Evolutionary conservation across 1,284 basidiomycete species (phyloP).

Genomic region (Butyriboletus appendiculatus): DNA sequence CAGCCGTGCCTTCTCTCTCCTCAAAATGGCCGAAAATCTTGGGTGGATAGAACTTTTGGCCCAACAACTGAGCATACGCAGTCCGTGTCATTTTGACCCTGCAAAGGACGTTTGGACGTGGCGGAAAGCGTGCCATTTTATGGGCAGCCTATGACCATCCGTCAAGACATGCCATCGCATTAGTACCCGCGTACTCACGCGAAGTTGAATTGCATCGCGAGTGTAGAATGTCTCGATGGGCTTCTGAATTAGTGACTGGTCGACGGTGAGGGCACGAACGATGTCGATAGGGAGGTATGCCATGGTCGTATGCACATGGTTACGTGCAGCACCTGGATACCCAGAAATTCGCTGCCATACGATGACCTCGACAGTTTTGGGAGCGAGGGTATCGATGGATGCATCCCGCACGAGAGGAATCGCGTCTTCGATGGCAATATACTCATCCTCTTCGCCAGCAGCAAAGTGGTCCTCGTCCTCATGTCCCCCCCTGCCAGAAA

Average conservation of each 20-base stretch:
- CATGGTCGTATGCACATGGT: slow-evolving; percentile 80
- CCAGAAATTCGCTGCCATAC: slow-evolving; percentile 70
- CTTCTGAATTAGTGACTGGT: slow-evolving; percentile 78
- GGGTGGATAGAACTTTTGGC: slow-evolving; percentile 92
- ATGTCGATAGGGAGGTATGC: slow-evolving; percentile 81
- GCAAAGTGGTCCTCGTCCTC: slow-evolving; percentile 51
- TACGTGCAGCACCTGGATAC: slow-evolving; percentile 70
- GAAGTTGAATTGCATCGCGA: slow-evolving; percentile 83
- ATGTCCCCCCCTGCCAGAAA: slow-evolving; percentile 42
- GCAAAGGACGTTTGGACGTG: slow-evolving; percentile 59
- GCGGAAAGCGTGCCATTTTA: slow-evolving; percentile 87
- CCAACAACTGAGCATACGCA: slow-evolving; percentile 89
- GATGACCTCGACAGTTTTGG: slow-evolving; percentile 55
- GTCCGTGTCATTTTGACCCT: slow-evolving; percentile 81
- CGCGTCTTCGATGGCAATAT: slow-evolving; percentile 66
- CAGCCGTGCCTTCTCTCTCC: slow-evolving; percentile 58
- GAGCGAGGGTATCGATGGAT: slow-evolving; percentile 55
- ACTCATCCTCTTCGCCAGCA: slow-evolving; percentile 50
- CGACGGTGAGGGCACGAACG: slow-evolving; percentile 64
- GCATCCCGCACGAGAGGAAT: slow-evolving; percentile 62
- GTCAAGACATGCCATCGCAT: slow-evolving; percentile 2
- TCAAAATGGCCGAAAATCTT: slow-evolving; percentile 83
- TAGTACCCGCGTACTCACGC: slow-evolving; percentile 51
- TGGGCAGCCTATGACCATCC: slow-evolving; percentile 63
- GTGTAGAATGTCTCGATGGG: slow-evolving; percentile 93